Percentiles rank a stretch among this genome's conserved stretches.
Evolutionary conservation across 2,329 filamentous ascomycete genomes (phyloP).

Genomic region (Aspergillus latus): DNA sequence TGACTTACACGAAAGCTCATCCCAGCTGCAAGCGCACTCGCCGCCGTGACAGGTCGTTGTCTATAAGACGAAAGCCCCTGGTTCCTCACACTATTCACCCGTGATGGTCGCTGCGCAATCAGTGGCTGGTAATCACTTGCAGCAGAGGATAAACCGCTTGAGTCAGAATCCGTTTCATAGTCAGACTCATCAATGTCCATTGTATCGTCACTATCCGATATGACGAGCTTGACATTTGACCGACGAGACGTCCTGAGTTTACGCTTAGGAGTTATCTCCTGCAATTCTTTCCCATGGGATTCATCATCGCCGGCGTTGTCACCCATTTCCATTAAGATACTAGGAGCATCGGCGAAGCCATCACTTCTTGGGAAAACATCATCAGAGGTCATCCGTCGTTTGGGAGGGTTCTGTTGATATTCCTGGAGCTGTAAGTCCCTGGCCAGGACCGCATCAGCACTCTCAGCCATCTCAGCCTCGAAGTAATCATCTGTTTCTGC

Average conservation of each 20-base stretch:
- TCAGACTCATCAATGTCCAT: slow-evolving; percentile 9
- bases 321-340: slow-evolving; percentile 12
- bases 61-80: background rate
- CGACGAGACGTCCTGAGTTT: slow-evolving; percentile 17
- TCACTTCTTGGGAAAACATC: slow-evolving; percentile 20
- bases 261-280: slow-evolving; percentile 19
- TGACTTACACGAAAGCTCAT: slow-evolving; percentile 35
- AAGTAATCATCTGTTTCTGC: slow-evolving; percentile 43
- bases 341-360: slow-evolving; percentile 26
- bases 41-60: slow-evolving; percentile 4
- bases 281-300: slow-evolving; percentile 18
- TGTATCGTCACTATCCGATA: slow-evolving; percentile 19
- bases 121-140: slow-evolving; percentile 24
- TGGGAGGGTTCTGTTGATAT: slow-evolving; percentile 40
- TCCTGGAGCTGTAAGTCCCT: slow-evolving; percentile 58
- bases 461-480: slow-evolving; percentile 25
- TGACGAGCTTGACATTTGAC: slow-evolving; percentile 11
- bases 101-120: slow-evolving; percentile 6
- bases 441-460: slow-evolving; percentile 55
- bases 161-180: slow-evolving; percentile 11
- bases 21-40: slow-evolving; percentile 6
- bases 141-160: slow-evolving; percentile 8
- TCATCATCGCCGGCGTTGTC: slow-evolving; percentile 1
- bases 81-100: slow-evolving; percentile 2
- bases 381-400: slow-evolving; percentile 37